phyloP scores from a whole-genome alignment of 2,329 filamentous ascomycete species.

The Beauveria brongniartii region DNA sequence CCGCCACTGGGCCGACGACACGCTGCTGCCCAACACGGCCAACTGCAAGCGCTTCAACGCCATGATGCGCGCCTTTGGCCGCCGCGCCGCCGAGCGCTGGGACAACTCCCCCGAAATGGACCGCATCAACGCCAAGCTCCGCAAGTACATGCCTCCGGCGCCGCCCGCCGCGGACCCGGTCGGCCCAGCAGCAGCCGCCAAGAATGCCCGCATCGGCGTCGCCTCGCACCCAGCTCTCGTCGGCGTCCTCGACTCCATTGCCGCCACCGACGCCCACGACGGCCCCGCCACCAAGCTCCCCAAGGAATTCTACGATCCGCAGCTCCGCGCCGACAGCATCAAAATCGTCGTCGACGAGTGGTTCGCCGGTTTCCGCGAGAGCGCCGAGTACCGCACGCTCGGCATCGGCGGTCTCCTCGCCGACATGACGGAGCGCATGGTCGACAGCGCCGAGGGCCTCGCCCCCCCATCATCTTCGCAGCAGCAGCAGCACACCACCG shows the following conservation, averaged over 20 bases:
- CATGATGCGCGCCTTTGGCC: constrained; percentile 61
- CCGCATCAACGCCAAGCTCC: constrained; percentile 68
- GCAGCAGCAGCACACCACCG: constrained; percentile 4
- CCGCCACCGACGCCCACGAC: constrained; percentile 71
- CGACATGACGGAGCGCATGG: constrained; percentile 72
- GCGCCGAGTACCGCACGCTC: constrained; percentile 75
- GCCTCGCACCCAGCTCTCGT: constrained; percentile 77
- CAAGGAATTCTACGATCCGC: constrained; percentile 76
- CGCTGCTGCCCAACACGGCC: constrained; percentile 69
- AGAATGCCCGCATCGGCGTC: constrained; percentile 58
- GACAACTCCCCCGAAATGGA: constrained; percentile 73
- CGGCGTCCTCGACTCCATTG: constrained; percentile 91
- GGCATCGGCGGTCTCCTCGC: constrained; percentile 82
- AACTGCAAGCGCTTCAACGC: constrained; percentile 66
- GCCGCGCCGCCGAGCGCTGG: constrained; percentile 64
- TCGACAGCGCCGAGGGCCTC: constrained; percentile 46
- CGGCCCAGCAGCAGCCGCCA: not conserved
- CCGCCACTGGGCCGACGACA: constrained; percentile 61
- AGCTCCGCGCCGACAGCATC: constrained; percentile 58
- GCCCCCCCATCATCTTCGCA: not conserved
- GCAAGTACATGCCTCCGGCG: constrained; percentile 74
- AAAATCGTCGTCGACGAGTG: constrained; percentile 84
- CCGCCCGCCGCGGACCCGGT: constrained; percentile 34
- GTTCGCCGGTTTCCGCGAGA: constrained; percentile 82
- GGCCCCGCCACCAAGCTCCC: constrained; percentile 66